Base-by-base conservation (phyloP, 345 rosid species). In the Brassica juncea region DNA sequence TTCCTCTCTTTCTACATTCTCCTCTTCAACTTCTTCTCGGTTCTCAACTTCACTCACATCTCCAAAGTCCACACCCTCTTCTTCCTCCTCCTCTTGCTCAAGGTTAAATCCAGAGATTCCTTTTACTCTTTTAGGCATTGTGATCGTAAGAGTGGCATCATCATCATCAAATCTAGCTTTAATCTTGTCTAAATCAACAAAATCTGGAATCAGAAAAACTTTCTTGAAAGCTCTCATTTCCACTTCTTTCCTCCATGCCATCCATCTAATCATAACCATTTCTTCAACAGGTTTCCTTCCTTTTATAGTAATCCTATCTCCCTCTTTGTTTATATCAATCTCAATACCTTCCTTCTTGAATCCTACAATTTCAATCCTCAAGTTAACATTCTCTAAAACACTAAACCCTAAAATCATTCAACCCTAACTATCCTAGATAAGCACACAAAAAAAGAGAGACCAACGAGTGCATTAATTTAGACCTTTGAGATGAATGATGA, bases 401-500 rank as follows among this genome's bases (percentile, higher is more conserved):
- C 32, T 42, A 66, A 78, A 65, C 59, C 64, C 39, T 77, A 69
- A 21, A 35, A 19, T 8, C 52, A 76, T 42, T 12, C 34, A 23
- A 19, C 39, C 76, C 66, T 77, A 71, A 11, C 16, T 77, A 8
- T 68, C 28, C 19, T 8, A 64, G 0, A 34, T 52, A 30, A 8
- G 9, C 8, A 42, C 19, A 54, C 5, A 16, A 1, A 30, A 15
- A 23, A 14, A 27, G 23, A 32, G 25, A 60, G 9, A 6, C 5
- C 27, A 25, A 61, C 34, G 3, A 12, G 57, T 60, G 52, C 11
- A 54, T 0, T 6, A 31, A 2, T 35, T n/a, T 11, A 25, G 66
- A 91, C 98, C 96, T 89, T 80, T 85, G 73, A 95, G 93, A 83
- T 92, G 85, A 27, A 85, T 88, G 73, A 86, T 79, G 80, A 94